Evolutionary conservation across 805 yeast genomes (phyloP), one percentile per base, ranked within the genome.

Genomic region (Grigorovia humatica): DNA sequence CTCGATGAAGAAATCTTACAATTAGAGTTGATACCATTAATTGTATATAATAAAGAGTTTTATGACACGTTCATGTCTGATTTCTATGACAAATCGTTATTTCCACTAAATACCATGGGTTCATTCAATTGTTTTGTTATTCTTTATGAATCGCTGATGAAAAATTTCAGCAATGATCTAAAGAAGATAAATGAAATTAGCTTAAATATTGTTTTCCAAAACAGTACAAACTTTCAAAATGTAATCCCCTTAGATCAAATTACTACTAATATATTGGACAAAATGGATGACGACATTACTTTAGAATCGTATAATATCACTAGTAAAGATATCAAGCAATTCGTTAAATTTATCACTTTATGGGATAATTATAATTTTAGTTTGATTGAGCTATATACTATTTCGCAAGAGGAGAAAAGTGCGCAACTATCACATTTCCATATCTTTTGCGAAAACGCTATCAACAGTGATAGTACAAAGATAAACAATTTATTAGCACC

Each of bases 391-490:
- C 41, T 66, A 2, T 52, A 57, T 48, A 48, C 54, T 11, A 57
- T 65, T 6, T 48, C 59, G 0, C 49, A 58, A 43, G 63, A 58
- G 44, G 57, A 55, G 17, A 57, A 57, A 42, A 38, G 54, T 8
- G 57, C 56, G 17, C 70, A 66, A 52, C 46, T 50, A 15, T 58
- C 60, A 2, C 62, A 57, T 51, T 65, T 61, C 43, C 54, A 61
- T 2, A 52, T 61, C 2, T 50, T 59, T 15, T 49, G 58, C 20
- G 56, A 55, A 46, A 23, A 30, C 11, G 23, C 49, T 13, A n/a
- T 46, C 13, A 23, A 35, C 17, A 20, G 20, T 11, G 43, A 47
- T 48, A 44, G 48, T 30, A 18, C 20, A 8, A 20, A 23, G 3
- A 13, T 52, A 23, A 23, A 30, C 9, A 9, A 11, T 18, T 17